Base-by-base conservation (phyloP, 768 basidiomycete genomes). In the Termitomyces sp. region DNA sequence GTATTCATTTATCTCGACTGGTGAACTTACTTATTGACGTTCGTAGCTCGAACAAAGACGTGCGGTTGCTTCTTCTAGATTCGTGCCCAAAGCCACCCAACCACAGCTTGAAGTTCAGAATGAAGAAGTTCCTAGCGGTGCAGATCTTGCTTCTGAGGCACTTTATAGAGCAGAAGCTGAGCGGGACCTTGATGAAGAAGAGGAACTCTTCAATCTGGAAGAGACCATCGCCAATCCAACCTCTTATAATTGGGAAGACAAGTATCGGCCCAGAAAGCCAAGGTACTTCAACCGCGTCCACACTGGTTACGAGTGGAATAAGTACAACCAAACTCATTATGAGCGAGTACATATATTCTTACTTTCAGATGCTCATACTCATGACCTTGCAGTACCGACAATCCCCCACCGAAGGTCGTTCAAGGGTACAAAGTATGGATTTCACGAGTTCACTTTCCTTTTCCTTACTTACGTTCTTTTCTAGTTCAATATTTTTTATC, bases 271-370 rank as follows among this genome's bases (percentile, higher is more conserved):
- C 33, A 82, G 97, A 37, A 99, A 98, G 72, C 97, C 97, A 47
- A 81, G 95, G 62, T 99, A 98, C 78, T 98, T 98, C 78, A 99
- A 99, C 69, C 88, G 97, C 58, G 97, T 98, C 27, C 95, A 98
- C 68, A 99, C 97, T 33, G 97, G 97, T 30, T 99, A 96, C 70
- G 97, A 99, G 71, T 99, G 97, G 97, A 98, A 96, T 79, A 98
- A 98, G 78, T 99, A 98, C 73, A 98, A 98, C 72, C 96, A 98
- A 72, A 98, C 97, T 4, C 97, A 98, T 75, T 99, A 98, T 73
- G 97, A 98, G 93, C 96, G 77, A 63, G 91, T 81, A 18, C 9
- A 22, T 57, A 49, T 33, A 33, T 16, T 15, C 22, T 47, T 58
- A 12, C 20, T 13, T 47, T 51, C 42, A 59, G 6, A 53, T 53